phyloP scores from a whole-genome alignment of 148 eudicot genomes.

The Amaranthus hypochondriacus region DNA sequence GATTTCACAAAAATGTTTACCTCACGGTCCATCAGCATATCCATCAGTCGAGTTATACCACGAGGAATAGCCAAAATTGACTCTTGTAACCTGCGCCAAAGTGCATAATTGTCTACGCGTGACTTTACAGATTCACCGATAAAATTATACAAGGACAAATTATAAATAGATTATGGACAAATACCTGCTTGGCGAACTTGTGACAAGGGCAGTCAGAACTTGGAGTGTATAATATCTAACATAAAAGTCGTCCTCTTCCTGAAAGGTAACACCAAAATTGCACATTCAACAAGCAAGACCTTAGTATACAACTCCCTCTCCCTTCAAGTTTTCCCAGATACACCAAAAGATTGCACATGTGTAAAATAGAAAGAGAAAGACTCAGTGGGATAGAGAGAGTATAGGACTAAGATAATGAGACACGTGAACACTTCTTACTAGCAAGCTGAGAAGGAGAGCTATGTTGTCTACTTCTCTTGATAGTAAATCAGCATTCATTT shows the following conservation, averaged over 20 bases:
- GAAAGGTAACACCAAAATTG: constrained; percentile 22
- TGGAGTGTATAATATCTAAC: constrained; percentile 93
- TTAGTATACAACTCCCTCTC: no score
- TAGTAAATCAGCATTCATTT: constrained; percentile 86
- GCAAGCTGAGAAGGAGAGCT: constrained; percentile 77
- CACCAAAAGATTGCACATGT: background rate
- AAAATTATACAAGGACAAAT: background rate
- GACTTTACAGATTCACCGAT: background rate
- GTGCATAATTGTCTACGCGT: constrained; percentile 16
- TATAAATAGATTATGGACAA: background rate
- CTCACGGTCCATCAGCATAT: constrained; percentile 99
- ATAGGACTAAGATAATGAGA: background rate
- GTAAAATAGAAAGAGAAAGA: constrained; percentile 2
- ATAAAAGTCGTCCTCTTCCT: constrained; percentile 97
- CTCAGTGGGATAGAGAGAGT: constrained; percentile 1
- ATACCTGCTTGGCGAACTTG: constrained; percentile 84
- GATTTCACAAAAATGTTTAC: constrained; percentile 27
- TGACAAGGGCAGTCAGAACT: constrained; percentile 80
- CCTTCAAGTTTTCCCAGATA: no score
- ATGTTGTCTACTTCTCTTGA: constrained; percentile 88
- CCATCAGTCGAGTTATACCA: constrained; percentile 93
- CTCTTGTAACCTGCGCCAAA: constrained; percentile 83
- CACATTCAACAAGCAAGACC: background rate
- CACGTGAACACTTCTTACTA: constrained; percentile 50
- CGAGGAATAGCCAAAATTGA: constrained; percentile 90